Conservation (phyloP, 1,284 basidiomycete genomes). For the Microbotryomycetes sp. region DNA sequence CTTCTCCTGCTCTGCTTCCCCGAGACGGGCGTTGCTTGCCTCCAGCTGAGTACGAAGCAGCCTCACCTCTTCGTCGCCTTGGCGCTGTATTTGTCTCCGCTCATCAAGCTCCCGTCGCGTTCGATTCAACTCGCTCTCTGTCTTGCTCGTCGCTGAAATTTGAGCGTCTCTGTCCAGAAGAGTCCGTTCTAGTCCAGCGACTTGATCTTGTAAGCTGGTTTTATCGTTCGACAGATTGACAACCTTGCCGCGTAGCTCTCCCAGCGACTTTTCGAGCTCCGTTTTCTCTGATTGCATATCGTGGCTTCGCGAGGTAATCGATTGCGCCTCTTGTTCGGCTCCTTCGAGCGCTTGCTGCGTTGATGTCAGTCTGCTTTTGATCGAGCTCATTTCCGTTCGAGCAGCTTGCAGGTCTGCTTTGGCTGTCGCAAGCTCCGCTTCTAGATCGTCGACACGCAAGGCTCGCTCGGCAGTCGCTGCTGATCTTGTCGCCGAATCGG, state of each 20-base stretch:
- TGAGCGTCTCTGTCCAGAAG: slow-evolving; percentile 12
- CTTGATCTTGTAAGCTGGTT: slow-evolving; percentile 6
- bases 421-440: not conserved
- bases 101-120: not conserved
- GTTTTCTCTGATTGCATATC: slow-evolving; percentile 17
- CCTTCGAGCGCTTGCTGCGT: not conserved
- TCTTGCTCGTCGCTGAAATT: not conserved
- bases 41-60: not conserved
- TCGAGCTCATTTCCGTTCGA: not conserved
- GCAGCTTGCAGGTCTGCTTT: not conserved
- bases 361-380: not conserved
- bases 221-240: slow-evolving; percentile 14
- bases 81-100: not conserved
- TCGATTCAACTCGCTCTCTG: not conserved
- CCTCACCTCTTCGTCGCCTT: not conserved
- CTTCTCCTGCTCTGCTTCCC: not conserved
- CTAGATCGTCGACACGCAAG: not conserved
- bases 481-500: not conserved
- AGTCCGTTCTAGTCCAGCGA: slow-evolving; percentile 1
- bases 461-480: not conserved
- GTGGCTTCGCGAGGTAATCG: slow-evolving; percentile 7
- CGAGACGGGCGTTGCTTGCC: too few relatives aligned
- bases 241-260: slow-evolving; percentile 18
- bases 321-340: slow-evolving; percentile 4
- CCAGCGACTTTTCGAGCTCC: slow-evolving; percentile 21